phyloP scores from a whole-genome alignment of 2,329 filamentous ascomycete genomes.

The Fusarium sp. region DNA sequence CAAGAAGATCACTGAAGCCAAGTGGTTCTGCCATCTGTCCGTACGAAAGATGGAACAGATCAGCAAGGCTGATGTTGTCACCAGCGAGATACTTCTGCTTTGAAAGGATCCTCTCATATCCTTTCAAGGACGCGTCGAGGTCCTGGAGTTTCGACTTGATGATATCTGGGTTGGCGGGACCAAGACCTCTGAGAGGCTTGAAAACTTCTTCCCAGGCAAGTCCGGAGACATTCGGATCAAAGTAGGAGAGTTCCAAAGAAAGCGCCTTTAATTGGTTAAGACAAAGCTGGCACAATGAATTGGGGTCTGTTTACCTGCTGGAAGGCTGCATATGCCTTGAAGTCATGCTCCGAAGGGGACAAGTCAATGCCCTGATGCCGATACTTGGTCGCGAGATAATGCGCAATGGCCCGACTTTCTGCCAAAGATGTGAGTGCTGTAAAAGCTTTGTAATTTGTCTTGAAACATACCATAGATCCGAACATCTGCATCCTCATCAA shows the following conservation, averaged over 20 bases:
- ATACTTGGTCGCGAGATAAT: background rate
- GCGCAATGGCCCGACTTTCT: background rate
- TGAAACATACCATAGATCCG: background rate
- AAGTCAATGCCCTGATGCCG: background rate
- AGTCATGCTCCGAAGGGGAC: background rate
- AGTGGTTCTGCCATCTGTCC: background rate
- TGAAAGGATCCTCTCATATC: background rate
- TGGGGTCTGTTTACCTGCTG: background rate
- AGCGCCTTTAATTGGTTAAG: background rate
- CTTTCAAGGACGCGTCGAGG: background rate
- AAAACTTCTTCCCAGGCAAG: background rate
- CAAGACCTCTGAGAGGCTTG: background rate
- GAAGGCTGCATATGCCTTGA: background rate
- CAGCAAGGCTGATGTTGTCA: background rate
- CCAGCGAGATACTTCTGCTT: conserved; percentile 2
- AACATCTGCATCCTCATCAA: background rate
- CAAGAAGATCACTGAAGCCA: background rate
- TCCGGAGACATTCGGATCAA: background rate
- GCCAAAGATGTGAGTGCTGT: background rate
- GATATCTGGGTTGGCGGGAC: background rate
- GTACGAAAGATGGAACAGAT: background rate
- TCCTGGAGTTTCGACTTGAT: background rate
- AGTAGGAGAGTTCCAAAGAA: background rate
- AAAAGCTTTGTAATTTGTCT: rapidly evolving
- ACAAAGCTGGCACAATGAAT: background rate